Evolutionary conservation across 805 yeast genomes (phyloP).

Genomic region (Ogataea kodamae): DNA sequence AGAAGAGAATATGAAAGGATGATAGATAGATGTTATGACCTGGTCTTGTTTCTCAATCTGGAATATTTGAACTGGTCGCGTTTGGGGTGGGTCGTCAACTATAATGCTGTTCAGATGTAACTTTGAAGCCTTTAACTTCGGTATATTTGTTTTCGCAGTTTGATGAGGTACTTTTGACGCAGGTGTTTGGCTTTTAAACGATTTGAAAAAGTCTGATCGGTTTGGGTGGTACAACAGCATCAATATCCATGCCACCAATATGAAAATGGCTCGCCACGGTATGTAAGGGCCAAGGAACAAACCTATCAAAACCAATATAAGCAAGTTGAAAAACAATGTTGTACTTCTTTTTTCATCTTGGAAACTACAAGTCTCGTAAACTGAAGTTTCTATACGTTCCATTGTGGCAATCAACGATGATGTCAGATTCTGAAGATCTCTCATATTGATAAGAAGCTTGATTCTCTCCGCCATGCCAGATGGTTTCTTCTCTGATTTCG

Average conservation of each 20-base stretch:
- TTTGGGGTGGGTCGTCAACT: slow-evolving; percentile 66
- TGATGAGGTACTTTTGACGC: slow-evolving; percentile 28
- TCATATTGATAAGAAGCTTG: slow-evolving; percentile 56
- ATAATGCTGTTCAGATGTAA: slow-evolving; percentile 42
- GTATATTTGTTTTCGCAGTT: slow-evolving; percentile 1
- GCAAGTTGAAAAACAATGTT: slow-evolving; percentile 45
- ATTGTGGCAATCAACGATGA: slow-evolving; percentile 48
- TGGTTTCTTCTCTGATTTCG: slow-evolving; percentile 9
- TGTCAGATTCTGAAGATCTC: slow-evolving; percentile 68
- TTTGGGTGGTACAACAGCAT: slow-evolving; percentile 61
- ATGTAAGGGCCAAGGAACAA: slow-evolving; percentile 47
- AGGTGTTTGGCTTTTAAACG: slow-evolving; percentile 28
- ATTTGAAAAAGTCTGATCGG: slow-evolving; percentile 18
- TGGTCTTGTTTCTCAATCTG: slow-evolving; percentile 69
- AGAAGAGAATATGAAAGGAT: slow-evolving; percentile 53
- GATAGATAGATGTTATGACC: slow-evolving; percentile 55
- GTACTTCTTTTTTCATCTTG: slow-evolving; percentile 67
- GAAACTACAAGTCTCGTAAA: slow-evolving; percentile 65
- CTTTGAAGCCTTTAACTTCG: slow-evolving; percentile 5
- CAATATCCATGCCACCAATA: slow-evolving; percentile 54
- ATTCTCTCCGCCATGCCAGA: slow-evolving; percentile 29
- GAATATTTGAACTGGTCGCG: slow-evolving; percentile 65
- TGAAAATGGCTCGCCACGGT: slow-evolving; percentile 63
- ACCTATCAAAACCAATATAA: slow-evolving; percentile 38
- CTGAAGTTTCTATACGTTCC: slow-evolving; percentile 50